Percentiles rank a stretch among this genome's conserved stretches.
Conservation (phyloP, 2,329 filamentous ascomycete species). For the Nigrograna mackinnonii region DNA sequence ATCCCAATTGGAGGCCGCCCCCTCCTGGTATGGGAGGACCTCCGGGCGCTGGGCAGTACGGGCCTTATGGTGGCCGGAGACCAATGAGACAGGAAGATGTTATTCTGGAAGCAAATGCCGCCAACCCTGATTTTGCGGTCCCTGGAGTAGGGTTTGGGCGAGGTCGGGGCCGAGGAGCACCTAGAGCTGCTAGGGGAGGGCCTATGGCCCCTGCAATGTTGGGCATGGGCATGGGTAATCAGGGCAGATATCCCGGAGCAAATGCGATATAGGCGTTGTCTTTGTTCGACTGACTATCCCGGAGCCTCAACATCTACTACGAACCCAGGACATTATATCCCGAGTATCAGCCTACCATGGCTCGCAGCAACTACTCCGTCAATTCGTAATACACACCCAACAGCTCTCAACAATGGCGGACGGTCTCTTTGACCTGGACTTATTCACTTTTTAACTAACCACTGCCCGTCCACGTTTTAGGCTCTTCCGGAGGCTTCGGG, state of each 20-base stretch:
- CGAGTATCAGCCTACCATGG: too few species aligned
- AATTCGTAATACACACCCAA: too few species aligned
- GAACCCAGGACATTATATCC: too few species aligned
- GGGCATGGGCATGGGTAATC: constrained; percentile 28
- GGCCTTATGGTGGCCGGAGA: constrained; percentile 39
- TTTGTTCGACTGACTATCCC: not conserved
- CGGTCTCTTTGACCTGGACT: too few species aligned
- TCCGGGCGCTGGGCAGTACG: constrained; percentile 45
- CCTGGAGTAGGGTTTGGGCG: constrained; percentile 50
- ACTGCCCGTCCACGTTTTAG: too few species aligned
- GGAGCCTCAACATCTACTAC: too few species aligned
- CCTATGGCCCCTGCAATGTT: constrained; percentile 26
- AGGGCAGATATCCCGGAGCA: constrained; percentile 37
- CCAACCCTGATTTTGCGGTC: constrained; percentile 85
- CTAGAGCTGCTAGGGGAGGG: constrained; percentile 30
- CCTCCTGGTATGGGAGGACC: constrained; percentile 51
- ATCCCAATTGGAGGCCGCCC: constrained; percentile 77
- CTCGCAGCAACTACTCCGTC: too few species aligned
- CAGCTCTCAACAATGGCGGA: too few species aligned
- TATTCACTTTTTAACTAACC: too few species aligned
- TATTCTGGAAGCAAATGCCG: constrained; percentile 62
- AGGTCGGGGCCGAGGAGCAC: constrained; percentile 33
- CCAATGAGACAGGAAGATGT: constrained; percentile 66
- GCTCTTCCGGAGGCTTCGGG: too few species aligned
- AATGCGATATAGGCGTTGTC: constrained; percentile 29